phyloP scores from a whole-genome alignment of 1,139 yeast genomes.

The Zygosaccharomyces pseudobailii region DNA sequence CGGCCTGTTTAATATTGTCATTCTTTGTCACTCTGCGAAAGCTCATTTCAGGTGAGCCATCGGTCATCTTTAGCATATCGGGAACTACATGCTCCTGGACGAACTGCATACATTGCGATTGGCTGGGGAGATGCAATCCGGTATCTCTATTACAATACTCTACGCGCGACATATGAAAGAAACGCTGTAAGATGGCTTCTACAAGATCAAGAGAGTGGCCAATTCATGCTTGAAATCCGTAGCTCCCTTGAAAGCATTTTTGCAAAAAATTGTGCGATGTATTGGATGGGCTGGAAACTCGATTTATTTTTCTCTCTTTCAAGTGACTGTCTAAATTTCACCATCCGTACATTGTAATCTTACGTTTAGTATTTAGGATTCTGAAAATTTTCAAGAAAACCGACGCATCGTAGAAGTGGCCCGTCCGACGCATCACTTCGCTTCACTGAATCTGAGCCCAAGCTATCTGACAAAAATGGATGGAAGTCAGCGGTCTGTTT shows the following conservation, averaged over 20 bases:
- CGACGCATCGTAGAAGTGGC: background rate
- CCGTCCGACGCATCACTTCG: background rate
- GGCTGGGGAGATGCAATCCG: conserved; percentile 10
- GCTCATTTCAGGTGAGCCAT: background rate
- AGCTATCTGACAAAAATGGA: background rate
- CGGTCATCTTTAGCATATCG: conserved; percentile 3
- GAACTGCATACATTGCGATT: conserved; percentile 8
- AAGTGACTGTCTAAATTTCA: background rate
- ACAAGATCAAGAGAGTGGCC: background rate
- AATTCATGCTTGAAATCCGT: background rate
- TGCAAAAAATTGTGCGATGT: background rate
- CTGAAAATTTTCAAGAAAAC: background rate
- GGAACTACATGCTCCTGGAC: conserved; percentile 12
- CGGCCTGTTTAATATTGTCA: conserved; percentile 15
- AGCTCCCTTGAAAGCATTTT: background rate
- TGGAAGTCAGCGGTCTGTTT: background rate
- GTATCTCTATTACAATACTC: conserved; percentile 10
- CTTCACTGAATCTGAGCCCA: background rate
- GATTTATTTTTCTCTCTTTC: background rate
- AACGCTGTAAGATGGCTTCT: background rate
- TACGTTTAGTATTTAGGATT: background rate
- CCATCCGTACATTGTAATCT: background rate
- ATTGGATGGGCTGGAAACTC: background rate
- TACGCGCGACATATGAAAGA: conserved; percentile 1
- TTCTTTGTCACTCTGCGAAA: conserved; percentile 17